Evolutionary conservation across 352 stramenopile species (phyloP).

Genomic region (Phytophthora idaei): DNA sequence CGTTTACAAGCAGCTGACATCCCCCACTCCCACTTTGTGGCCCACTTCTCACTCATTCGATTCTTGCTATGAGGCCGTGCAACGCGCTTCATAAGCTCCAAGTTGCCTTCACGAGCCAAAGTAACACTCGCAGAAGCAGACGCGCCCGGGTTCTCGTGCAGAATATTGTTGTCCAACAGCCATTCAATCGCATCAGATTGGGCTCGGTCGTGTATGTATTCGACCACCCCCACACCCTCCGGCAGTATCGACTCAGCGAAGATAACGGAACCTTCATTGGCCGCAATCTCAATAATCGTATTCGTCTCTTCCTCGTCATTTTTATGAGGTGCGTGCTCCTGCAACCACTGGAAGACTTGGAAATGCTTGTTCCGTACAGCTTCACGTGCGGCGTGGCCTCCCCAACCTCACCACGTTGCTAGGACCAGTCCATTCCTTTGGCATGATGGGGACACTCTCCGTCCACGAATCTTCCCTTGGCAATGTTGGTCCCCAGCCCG

Average conservation of each 20-base stretch:
- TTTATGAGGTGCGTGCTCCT: slow-evolving; percentile 8
- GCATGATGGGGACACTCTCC: slow-evolving; percentile 11
- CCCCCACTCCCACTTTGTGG: too few relatives aligned
- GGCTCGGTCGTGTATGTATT: not conserved
- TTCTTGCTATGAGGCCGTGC: too few relatives aligned
- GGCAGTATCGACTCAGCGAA: slow-evolving; percentile 8
- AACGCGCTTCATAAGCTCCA: slow-evolving; percentile 9
- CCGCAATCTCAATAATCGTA: slow-evolving; percentile 1
- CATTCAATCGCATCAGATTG: slow-evolving; percentile 1
- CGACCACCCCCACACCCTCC: not conserved
- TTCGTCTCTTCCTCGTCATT: slow-evolving; percentile 6
- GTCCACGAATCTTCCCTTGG: slow-evolving; percentile 1
- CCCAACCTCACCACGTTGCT: slow-evolving; percentile 10
- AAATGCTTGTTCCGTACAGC: slow-evolving; percentile 13
- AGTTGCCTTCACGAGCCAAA: slow-evolving; percentile 9
- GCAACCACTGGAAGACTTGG: slow-evolving; percentile 3
- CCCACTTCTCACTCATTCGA: too few relatives aligned
- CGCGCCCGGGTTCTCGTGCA: slow-evolving; percentile 1
- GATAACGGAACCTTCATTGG: not conserved
- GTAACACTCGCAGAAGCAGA: slow-evolving; percentile 10
- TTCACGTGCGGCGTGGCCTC: slow-evolving; percentile 5
- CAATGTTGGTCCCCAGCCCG: too few relatives aligned
- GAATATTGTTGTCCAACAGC: slow-evolving; percentile 1
- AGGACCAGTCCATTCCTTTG: slow-evolving; percentile 1
- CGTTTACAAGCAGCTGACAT: too few relatives aligned